These are phyloP conservation scores for Daldinia vernicosa DNA, from an alignment of 495 filamentous ascomycete species.

Conservation along the genomic window DNA sequence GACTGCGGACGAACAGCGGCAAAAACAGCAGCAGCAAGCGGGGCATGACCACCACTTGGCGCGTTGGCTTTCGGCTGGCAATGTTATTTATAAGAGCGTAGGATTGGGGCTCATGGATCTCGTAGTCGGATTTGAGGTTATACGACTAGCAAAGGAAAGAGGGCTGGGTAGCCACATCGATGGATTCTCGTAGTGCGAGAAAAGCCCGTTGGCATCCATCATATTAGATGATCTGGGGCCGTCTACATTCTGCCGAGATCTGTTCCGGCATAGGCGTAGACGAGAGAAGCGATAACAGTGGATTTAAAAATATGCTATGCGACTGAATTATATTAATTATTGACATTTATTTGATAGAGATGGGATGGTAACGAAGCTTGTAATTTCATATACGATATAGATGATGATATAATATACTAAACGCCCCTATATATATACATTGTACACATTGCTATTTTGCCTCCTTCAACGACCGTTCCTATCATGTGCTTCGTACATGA, in stretches of 20 bases:
- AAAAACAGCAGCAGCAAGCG: slow-evolving; percentile 49
- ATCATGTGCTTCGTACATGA: background rate
- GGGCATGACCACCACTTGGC: slow-evolving; percentile 63
- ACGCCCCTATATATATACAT: slow-evolving; percentile 23
- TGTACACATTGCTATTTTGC: slow-evolving; percentile 17
- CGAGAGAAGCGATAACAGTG: background rate
- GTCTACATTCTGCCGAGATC: background rate
- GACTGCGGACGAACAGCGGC: slow-evolving; percentile 32
- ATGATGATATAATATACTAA: slow-evolving; percentile 53
- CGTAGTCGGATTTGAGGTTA: slow-evolving; percentile 76
- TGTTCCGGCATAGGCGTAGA: background rate
- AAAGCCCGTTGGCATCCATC: background rate
- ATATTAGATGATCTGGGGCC: slow-evolving; percentile 19
- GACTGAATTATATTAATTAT: background rate
- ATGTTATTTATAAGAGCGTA: slow-evolving; percentile 88
- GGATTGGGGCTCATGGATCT: slow-evolving; percentile 85
- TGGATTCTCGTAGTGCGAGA: slow-evolving; percentile 63
- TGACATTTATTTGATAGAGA: background rate
- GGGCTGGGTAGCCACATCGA: slow-evolving; percentile 76
- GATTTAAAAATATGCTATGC: background rate
- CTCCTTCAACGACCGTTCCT: background rate
- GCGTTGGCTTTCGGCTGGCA: slow-evolving; percentile 79
- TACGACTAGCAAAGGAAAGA: slow-evolving; percentile 75
- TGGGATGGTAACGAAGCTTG: background rate
- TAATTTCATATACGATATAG: slow-evolving; percentile 5